These are phyloP conservation scores for Eimeria tenella DNA, from an alignment of 169 alveolate species.

Conservation along the genomic window DNA sequence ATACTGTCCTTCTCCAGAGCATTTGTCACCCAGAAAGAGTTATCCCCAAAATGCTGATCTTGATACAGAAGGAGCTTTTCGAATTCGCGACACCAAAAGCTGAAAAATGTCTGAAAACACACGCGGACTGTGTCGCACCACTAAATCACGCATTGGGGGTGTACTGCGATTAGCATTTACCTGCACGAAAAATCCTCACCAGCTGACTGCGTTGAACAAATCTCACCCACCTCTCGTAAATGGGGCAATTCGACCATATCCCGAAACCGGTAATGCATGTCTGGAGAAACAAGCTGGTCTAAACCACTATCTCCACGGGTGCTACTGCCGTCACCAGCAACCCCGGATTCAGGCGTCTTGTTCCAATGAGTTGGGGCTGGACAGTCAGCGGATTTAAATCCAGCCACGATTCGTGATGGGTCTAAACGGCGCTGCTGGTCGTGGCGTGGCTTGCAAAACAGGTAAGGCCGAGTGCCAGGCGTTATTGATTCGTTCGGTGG, in stretches of 20 bases:
- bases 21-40: background rate
- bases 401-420: background rate
- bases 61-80: slow-evolving; percentile 55
- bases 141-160: background rate
- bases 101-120: slow-evolving; percentile 40
- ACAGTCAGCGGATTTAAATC: background rate
- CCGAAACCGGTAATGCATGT: slow-evolving; percentile 47
- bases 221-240: slow-evolving; percentile 44
- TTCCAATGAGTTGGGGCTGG: background rate
- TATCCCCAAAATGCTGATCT: slow-evolving; percentile 21
- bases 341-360: background rate
- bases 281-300: background rate
- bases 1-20: slow-evolving; percentile 18
- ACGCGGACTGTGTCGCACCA: background rate
- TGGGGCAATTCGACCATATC: slow-evolving; percentile 72
- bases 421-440: background rate
- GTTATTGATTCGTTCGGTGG: background rate
- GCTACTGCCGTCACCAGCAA: slow-evolving; percentile 13
- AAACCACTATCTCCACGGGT: slow-evolving; percentile 37
- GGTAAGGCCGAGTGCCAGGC: background rate
- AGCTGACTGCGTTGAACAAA: background rate
- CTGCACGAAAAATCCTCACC: background rate
- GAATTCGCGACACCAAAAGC: slow-evolving; percentile 67
- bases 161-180: background rate
- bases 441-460: background rate